These are phyloP conservation scores for Ustilago esculenta DNA, from an alignment of 1,284 basidiomycete species.

Conservation along the genomic window DNA sequence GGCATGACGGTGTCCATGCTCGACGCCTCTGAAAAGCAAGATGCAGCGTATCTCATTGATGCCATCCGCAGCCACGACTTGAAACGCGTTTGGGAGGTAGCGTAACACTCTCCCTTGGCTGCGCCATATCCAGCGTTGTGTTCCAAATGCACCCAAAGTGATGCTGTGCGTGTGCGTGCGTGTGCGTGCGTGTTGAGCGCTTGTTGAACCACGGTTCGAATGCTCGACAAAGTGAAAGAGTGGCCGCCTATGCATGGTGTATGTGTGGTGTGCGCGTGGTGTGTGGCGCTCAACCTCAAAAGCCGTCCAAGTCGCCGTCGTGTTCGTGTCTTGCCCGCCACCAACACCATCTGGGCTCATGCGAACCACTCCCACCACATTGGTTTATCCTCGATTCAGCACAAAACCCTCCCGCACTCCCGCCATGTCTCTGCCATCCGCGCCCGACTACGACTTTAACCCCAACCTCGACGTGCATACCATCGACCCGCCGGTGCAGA, in stretches of 20 bases:
- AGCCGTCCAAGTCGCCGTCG: conserved; percentile 19
- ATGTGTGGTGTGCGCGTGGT: conserved; percentile 2
- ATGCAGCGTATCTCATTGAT: conserved; percentile 16
- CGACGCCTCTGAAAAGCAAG: conserved; percentile 20
- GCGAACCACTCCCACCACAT: too few species aligned
- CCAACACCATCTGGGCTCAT: not conserved
- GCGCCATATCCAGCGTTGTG: too few species aligned
- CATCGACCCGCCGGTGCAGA: conserved; percentile 47
- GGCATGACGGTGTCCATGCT: conserved; percentile 39
- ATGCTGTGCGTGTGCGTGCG: too few species aligned
- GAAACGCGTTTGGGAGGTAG: conserved; percentile 25
- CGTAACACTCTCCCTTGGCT: conserved; percentile 1
- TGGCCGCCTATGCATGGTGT: too few species aligned
- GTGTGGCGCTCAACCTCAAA: not conserved
- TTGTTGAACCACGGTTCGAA: too few species aligned
- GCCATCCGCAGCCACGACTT: conserved; percentile 14
- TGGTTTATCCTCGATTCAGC: not conserved
- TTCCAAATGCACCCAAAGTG: too few species aligned
- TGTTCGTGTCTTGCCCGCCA: conserved; percentile 1
- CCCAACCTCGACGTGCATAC: conserved; percentile 29
- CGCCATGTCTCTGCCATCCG: conserved; percentile 15
- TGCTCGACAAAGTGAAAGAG: too few species aligned
- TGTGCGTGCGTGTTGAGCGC: too few species aligned
- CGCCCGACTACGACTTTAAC: conserved; percentile 40
- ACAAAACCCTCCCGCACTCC: not conserved